Conservation (phyloP, 495 filamentous ascomycete genomes). For the Neurospora cerealis region DNA sequence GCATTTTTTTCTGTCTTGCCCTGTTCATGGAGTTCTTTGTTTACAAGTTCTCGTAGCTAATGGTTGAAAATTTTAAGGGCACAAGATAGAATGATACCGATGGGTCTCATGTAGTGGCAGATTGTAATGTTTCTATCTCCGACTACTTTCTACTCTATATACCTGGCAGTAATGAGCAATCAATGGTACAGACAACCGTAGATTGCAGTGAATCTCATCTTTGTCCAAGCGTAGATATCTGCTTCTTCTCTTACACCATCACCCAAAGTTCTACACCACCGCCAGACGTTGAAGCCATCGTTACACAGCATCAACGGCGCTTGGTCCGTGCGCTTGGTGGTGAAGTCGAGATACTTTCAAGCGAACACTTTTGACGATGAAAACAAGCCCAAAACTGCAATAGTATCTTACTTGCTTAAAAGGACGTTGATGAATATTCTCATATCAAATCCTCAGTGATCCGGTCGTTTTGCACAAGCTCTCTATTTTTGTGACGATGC, state of each 20-base stretch:
- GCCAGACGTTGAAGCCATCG: neutral
- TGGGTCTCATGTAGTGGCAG: neutral
- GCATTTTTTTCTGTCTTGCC: neutral
- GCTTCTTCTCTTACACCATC: neutral
- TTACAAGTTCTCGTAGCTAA: neutral
- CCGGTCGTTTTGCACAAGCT: neutral
- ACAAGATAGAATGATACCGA: neutral
- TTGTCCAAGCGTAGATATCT: neutral
- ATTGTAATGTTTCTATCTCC: neutral
- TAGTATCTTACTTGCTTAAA: neutral
- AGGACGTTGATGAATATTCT: neutral
- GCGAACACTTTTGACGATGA: neutral
- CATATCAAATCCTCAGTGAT: neutral
- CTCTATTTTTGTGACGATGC: neutral
- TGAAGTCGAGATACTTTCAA: neutral
- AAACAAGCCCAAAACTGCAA: neutral
- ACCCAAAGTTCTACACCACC: neutral
- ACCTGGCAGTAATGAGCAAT: neutral
- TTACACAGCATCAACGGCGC: neutral
- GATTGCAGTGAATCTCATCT: neutral
- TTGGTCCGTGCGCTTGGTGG: neutral
- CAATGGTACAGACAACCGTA: neutral
- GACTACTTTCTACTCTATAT: neutral
- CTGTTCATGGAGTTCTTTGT: neutral
- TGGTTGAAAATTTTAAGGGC: neutral